Evolutionary conservation across 371 early-diverging fungal genomes (phyloP), one percentile per base, ranked within the genome.

Genomic region (Actinomortierella wolfii): DNA sequence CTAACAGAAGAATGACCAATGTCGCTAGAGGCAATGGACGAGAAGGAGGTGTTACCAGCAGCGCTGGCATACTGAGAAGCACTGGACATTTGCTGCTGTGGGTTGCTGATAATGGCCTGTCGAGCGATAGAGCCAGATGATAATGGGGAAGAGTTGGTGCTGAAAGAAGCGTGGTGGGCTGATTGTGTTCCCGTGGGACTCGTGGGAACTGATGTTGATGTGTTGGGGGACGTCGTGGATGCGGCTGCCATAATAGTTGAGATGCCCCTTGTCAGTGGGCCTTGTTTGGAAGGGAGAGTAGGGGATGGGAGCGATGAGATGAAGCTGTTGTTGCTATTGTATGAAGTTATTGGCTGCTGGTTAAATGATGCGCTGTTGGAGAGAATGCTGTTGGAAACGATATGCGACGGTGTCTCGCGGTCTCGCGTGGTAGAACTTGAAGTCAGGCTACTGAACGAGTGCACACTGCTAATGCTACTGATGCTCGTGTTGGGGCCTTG

Each of bases 351-450:
- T 15, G 51, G 51, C 51, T 51, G 29, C 28, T 51, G 51, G 24
- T 24, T 8, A 28, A 26, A 26, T n/a, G 50, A 25, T 18, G 51
- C n/a, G 51, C 14, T 24, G 43, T 28, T 59, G 59, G 18, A 40
- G 50, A 73, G 64, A 41, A 73, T 63, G 21, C 73, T 73, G 57
- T 66, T 73, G 63, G 63, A 62, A 50, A 73, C 29, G 23, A 73
- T 73, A 43, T 65, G 47, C 24, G 21, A 47, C 20, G 47, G 24
- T 47, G 47, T 28, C 63, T 61, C 23, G 45, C 29, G 14, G 7
- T 29, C 17, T 34, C 24, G 40, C 20, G 20, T 53, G 54, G 41
- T 54, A 4, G 23, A 41, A 25, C 13, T 24, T 7, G 41, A 41
- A 25, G 23, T 54, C 40, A 42, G 2, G 54, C 54, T 54, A 5